These are phyloP conservation scores for Gliomastix tumulicola DNA, from an alignment of 2,329 filamentous ascomycete genomes.

Conservation along the genomic window DNA sequence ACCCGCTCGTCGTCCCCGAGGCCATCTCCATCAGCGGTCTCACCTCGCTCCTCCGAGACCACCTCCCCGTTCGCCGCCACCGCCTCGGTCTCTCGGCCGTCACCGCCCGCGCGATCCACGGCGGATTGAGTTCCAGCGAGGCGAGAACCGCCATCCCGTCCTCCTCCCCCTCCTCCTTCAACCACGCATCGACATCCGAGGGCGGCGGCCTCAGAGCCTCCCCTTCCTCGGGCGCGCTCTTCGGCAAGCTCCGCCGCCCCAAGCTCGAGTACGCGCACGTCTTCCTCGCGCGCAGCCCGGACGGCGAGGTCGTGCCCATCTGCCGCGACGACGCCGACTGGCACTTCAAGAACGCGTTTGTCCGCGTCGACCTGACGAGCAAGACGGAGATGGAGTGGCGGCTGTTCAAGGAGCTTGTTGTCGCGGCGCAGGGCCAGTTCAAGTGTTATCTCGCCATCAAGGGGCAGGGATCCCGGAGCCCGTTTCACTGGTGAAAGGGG, in stretches of 20 bases:
- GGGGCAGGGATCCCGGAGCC: no score
- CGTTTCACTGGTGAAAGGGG: no score
- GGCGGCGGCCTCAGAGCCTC: neutral
- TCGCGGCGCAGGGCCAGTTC: conserved; percentile 11
- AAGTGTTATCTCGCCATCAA: conserved; percentile 16
- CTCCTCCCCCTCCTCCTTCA: no score
- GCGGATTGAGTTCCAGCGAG: no score
- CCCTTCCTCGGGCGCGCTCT: neutral
- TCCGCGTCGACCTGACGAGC: conserved; percentile 14
- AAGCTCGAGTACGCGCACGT: conserved; percentile 12
- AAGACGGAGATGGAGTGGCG: conserved; percentile 16
- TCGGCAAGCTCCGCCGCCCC: conserved; percentile 2
- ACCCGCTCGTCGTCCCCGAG: conserved; percentile 9
- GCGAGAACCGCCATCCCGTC: no score
- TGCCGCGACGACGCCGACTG: conserved; percentile 10
- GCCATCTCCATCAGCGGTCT: conserved; percentile 15
- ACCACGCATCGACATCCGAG: no score
- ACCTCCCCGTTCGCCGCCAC: no score
- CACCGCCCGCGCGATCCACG: no score
- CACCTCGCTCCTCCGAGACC: conserved; percentile 11
- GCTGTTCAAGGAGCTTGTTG: conserved; percentile 17
- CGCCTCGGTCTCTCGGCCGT: no score
- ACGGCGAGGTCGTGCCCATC: conserved; percentile 3
- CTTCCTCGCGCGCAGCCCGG: conserved; percentile 12
- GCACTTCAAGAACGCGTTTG: conserved; percentile 16